Base-by-base conservation (phyloP, 2,329 filamentous ascomycete species). In the Exophiala spinifera region DNA sequence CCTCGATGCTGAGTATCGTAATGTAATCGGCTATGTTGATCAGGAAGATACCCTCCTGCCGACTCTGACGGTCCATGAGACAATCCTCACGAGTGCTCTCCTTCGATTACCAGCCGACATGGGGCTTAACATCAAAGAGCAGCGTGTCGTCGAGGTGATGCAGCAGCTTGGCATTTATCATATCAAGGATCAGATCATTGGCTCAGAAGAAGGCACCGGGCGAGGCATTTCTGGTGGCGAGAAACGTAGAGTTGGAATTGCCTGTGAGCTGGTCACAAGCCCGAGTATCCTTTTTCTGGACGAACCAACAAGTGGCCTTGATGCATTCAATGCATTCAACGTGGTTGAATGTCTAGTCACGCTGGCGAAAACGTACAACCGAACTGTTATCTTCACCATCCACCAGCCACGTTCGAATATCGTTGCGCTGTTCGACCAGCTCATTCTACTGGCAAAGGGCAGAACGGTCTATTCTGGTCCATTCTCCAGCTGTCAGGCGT, bases 381-480 rank as follows among this genome's bases (percentile, higher is more conserved):
- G 95, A 57, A 99, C 95, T 1, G 91, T 99, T 51, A 88, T 99
- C 59, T 96, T 99, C 74, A 99, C 94, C 13, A 99, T 99, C 61
- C 94, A 99, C 70, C 94, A 99, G 67, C 94, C 94, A 34, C 84
- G 95, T 62, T 99, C 94, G 10, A 99, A 99, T 71, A 99, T 99
- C 66, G 94, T 97, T 19, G 94, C 94, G 8, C 80, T 99, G 2
- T 99, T 99, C 67, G 94, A 99, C 69, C 85, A 92, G 52, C 79
- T 99, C n/a, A 80, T 99, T 50, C 82, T 99, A 13, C 78, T 99
- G 40, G 94, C 94, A 1, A 86, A 90, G 62, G 94, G 94, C 21
- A 86, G 86, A 64, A 88, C 89, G 1, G 94, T 99, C 6, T 99
- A 95, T 70, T 97, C 94, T 2, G 94, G 94, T 0, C 89, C 90